Percentiles rank a stretch among this genome's conserved stretches.
Evolutionary conservation across 75 land plant species (phyloP).

Genomic region (Cryptomeria japonica): DNA sequence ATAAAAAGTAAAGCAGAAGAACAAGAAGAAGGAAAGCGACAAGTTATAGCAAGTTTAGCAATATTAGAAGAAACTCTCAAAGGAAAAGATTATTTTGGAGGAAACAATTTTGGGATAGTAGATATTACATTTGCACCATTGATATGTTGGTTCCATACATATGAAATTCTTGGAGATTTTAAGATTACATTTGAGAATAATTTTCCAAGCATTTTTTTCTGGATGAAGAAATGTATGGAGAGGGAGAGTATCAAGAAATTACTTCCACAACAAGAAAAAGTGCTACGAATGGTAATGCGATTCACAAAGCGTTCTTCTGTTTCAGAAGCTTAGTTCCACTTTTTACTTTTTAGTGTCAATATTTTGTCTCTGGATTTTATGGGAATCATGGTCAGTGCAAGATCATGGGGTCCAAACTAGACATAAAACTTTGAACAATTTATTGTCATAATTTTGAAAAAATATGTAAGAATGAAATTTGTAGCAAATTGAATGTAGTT

Average conservation of each 20-base stretch:
- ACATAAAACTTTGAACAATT: too few species aligned
- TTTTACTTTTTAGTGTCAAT: too few species aligned
- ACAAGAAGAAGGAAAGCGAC: background rate
- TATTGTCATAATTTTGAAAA: too few species aligned
- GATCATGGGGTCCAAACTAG: too few species aligned
- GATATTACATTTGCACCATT: background rate
- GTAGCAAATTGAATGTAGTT: too few species aligned
- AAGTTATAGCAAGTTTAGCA: background rate
- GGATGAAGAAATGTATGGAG: background rate
- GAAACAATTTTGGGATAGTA: background rate
- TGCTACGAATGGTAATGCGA: background rate
- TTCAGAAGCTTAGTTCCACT: too few species aligned
- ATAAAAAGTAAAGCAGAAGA: background rate
- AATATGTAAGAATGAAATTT: too few species aligned
- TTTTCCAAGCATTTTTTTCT: background rate
- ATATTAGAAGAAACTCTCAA: background rate
- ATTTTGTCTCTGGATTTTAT: too few species aligned
- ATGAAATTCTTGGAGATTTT: background rate
- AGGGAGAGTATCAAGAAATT: background rate
- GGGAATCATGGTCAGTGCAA: too few species aligned
- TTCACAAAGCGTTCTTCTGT: too few species aligned
- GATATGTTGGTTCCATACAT: background rate
- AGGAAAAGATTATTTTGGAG: background rate
- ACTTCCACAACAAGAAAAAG: background rate
- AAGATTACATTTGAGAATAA: background rate